Conservation (phyloP, 2,329 filamentous ascomycete species). For the Cladophialophora carrionii region DNA sequence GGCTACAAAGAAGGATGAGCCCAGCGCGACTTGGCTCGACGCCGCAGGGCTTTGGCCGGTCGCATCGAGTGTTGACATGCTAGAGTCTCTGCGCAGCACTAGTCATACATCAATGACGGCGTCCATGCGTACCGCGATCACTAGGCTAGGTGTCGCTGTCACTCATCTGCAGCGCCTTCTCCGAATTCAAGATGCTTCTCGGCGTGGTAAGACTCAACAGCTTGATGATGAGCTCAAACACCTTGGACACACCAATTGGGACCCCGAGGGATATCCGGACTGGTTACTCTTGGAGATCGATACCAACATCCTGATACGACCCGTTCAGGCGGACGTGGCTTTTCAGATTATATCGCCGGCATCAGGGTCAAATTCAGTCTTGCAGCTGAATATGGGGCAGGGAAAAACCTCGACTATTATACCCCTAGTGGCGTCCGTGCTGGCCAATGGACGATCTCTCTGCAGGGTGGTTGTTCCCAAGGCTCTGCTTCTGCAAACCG, state of each 20-base stretch:
- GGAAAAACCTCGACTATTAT: slow-evolving; percentile 63
- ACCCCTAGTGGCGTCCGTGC: slow-evolving; percentile 60
- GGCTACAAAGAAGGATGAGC: slow-evolving; percentile 12
- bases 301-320: slow-evolving; percentile 62
- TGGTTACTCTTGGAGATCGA: slow-evolving; percentile 68
- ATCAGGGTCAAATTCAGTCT: slow-evolving; percentile 53
- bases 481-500: slow-evolving; percentile 64
- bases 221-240: slow-evolving; percentile 49
- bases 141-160: slow-evolving; percentile 40
- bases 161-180: slow-evolving; percentile 40
- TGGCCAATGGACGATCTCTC: slow-evolving; percentile 58
- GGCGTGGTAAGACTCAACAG: slow-evolving; percentile 25
- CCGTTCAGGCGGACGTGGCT: slow-evolving; percentile 63
- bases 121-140: slow-evolving; percentile 36
- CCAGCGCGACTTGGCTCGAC: slow-evolving; percentile 13
- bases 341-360: slow-evolving; percentile 56
- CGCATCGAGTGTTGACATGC: background rate
- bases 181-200: slow-evolving; percentile 36
- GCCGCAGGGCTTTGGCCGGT: slow-evolving; percentile 17
- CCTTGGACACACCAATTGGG: slow-evolving; percentile 61
- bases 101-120: background rate
- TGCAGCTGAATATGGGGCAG: slow-evolving; percentile 73
- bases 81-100: slow-evolving; percentile 14
- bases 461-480: slow-evolving; percentile 65
- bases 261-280: slow-evolving; percentile 58